Evolutionary conservation across 768 basidiomycete species (phyloP).

Genomic region (Lentinula sp.): DNA sequence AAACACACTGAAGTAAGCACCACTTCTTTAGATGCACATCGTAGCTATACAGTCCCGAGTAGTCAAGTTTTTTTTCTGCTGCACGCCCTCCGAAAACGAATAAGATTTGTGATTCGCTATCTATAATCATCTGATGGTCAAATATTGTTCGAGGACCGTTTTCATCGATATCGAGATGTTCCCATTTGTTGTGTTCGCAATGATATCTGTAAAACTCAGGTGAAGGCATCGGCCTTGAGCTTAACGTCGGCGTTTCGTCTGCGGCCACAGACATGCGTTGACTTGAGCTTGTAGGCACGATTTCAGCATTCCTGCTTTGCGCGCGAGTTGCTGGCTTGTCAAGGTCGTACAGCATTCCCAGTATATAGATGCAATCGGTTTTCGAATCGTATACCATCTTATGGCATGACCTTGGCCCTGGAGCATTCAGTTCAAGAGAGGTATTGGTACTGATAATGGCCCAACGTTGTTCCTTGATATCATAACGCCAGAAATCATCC

Average conservation of each 20-base stretch:
- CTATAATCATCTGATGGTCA: constrained; percentile 80
- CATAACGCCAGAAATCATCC: constrained; percentile 77
- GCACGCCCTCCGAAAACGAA: constrained; percentile 76
- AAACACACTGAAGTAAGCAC: constrained; percentile 53
- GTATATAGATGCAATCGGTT: constrained; percentile 63
- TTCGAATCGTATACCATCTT: constrained; percentile 77
- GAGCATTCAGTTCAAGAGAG: constrained; percentile 53
- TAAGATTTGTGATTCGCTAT: constrained; percentile 60
- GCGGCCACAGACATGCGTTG: background rate
- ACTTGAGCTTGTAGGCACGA: background rate
- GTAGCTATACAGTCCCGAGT: constrained; percentile 71
- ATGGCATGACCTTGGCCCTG: constrained; percentile 69
- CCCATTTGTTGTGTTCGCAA: constrained; percentile 70
- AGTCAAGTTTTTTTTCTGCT: constrained; percentile 54
- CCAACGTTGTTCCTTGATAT: constrained; percentile 57
- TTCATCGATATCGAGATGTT: constrained; percentile 65
- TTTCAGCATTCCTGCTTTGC: constrained; percentile 15
- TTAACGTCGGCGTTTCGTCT: constrained; percentile 7
- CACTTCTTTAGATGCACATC: constrained; percentile 60
- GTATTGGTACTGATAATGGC: constrained; percentile 50
- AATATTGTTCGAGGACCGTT: constrained; percentile 68
- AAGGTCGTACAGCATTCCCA: constrained; percentile 61
- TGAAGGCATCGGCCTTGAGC: constrained; percentile 26
- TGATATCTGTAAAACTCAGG: constrained; percentile 79
- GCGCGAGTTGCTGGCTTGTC: constrained; percentile 25